phyloP scores from a whole-genome alignment of 2,329 filamentous ascomycete genomes.

The Neopestalotiopsis clavispora region DNA sequence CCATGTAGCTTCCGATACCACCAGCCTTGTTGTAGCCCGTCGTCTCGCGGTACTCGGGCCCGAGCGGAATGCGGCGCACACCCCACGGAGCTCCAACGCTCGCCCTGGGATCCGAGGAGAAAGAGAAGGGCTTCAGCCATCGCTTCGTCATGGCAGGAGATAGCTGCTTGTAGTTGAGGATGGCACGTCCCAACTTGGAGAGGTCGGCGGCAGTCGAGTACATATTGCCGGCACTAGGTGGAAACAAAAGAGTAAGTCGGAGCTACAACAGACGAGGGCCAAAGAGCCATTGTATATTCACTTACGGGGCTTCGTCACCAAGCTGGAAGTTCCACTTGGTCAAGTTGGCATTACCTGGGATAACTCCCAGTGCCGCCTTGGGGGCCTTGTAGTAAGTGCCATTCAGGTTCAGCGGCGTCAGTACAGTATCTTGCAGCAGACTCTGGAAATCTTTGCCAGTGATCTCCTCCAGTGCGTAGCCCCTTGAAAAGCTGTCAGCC shows the following conservation, averaged over 20 bases:
- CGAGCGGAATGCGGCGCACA: constrained; percentile 32
- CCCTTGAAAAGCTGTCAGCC: constrained; percentile 39
- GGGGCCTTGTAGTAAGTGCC: constrained; percentile 38
- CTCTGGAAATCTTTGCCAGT: constrained; percentile 39
- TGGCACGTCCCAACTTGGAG: constrained; percentile 34
- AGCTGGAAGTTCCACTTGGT: constrained; percentile 34
- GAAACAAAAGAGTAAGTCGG: constrained; percentile 21
- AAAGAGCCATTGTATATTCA: not conserved
- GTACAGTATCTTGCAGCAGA: constrained; percentile 39
- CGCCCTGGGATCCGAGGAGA: constrained; percentile 43
- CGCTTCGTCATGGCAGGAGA: constrained; percentile 37
- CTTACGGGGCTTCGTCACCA: constrained; percentile 33
- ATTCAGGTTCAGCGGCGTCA: constrained; percentile 44
- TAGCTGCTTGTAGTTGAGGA: constrained; percentile 40
- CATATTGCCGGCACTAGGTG: constrained; percentile 38
- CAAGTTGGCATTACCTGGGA: constrained; percentile 38
- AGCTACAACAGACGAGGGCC: not conserved
- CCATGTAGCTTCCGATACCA: constrained; percentile 43
- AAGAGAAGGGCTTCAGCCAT: constrained; percentile 46
- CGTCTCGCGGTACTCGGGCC: constrained; percentile 38
- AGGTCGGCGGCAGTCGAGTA: constrained; percentile 40
- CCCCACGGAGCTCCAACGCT: constrained; percentile 45
- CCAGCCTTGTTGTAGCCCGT: constrained; percentile 47
- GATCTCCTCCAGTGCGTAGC: constrained; percentile 44
- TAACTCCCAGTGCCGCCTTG: constrained; percentile 36